Base-by-base conservation (phyloP, 2,329 filamentous ascomycete genomes). In the Aspergillus phoenicis region DNA sequence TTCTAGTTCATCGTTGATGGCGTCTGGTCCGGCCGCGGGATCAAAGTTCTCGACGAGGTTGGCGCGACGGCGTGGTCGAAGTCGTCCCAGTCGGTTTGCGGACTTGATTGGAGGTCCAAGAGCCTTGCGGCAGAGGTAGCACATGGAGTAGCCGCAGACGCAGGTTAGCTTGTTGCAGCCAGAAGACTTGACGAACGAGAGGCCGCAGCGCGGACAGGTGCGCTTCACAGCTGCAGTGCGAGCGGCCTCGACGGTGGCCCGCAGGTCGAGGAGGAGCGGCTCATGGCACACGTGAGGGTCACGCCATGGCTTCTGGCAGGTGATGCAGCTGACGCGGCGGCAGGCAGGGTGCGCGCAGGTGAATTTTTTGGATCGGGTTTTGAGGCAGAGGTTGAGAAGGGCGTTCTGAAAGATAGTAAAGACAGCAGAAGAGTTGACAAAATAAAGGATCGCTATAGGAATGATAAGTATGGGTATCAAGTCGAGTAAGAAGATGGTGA, bases 161-260 rank as follows among this genome's bases (percentile, higher is more conserved):
- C 95, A 98, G 5, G 92, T 94, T 43, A 99, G 84, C 79, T 98
- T 98, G 82, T 99, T 99, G 84, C 95, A 99, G 70, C 95, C 95
- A 26, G 89, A 88, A 6, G 88, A 89, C 76, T 98, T 98, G 78
- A 99, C 91, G 74, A 98, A 98, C 15, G 89, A 91, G 8, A 93
- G 91, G 68, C 91, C 89, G 81, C 95, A 99, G 52, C 89, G 87
- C 8, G 95, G 95, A 74, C 95, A 99, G 8, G 95, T 94, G 54
- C 95, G 90, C 79, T 98, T 99, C 74, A 98, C 88, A 24, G 94
- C 94, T 73, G 93, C 88, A 64, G 93, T 96, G 82, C 96, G 95
- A 58, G 93, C 94, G 67, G 93, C 89, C 78, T 98, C 95, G 66
- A 98, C 89, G 66, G 94, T 91, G 1, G 91, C 93, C 57, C 94